These are phyloP conservation scores for Fraxinus sp. DNA, from an alignment of 305 asterid genomes.

Conservation along the genomic window DNA sequence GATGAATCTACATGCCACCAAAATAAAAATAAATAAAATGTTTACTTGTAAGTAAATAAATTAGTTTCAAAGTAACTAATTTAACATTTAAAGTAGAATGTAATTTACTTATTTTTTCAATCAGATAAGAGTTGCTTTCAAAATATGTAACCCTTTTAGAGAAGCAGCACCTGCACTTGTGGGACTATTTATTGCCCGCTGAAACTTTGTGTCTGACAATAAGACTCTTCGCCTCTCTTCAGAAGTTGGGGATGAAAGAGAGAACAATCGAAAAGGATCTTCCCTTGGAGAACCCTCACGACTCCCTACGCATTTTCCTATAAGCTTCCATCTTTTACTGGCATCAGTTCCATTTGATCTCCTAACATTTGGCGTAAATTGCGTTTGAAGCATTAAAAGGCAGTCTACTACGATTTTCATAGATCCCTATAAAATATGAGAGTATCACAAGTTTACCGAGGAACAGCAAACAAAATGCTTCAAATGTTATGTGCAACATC, in stretches of 20 bases:
- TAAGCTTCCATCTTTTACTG: conserved; percentile 40
- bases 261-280: conserved; percentile 33
- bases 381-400: conserved; percentile 61
- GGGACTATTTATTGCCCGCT: conserved; percentile 52
- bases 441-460: neutral
- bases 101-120: neutral
- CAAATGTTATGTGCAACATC: neutral
- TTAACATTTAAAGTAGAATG: neutral
- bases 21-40: neutral
- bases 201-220: conserved; percentile 36
- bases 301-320: conserved; percentile 40
- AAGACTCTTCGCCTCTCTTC: conserved; percentile 41
- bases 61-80: neutral
- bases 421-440: conserved; percentile 56
- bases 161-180: conserved; percentile 47
- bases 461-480: neutral
- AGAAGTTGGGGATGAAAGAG: conserved; percentile 50
- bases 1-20: conserved; percentile 43
- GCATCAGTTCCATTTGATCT: conserved; percentile 35
- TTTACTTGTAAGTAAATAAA: neutral
- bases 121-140: neutral
- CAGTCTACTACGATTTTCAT: conserved; percentile 73
- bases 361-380: conserved; percentile 44
- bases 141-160: neutral
- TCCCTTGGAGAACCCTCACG: conserved; percentile 37